Conservation (phyloP, 768 basidiomycete species). For the Kwoniella shandongensis region DNA sequence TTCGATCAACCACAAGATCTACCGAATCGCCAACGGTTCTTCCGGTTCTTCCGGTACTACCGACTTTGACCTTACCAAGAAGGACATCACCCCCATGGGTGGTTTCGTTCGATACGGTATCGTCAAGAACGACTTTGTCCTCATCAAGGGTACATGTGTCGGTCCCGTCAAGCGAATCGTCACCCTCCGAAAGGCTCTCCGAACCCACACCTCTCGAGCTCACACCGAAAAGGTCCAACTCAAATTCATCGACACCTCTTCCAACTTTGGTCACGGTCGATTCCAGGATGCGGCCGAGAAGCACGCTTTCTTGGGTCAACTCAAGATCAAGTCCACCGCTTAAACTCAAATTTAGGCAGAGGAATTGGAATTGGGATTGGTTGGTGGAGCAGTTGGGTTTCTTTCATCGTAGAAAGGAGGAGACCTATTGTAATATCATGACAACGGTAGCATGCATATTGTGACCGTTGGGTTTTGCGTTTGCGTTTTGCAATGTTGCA, state of each 20-base stretch:
- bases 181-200: conserved; percentile 94
- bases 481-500: too few species aligned
- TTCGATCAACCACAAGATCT: conserved; percentile 55
- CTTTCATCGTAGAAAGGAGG: too few species aligned
- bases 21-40: conserved; percentile 79
- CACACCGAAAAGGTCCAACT: conserved; percentile 97
- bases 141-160: conserved; percentile 92
- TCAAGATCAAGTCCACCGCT: conserved; percentile 55
- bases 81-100: conserved; percentile 86
- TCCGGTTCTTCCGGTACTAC: conserved; percentile 87
- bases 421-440: too few species aligned
- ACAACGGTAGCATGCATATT: too few species aligned
- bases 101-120: conserved; percentile 99
- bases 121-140: conserved; percentile 96
- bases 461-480: too few species aligned
- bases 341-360: too few species aligned
- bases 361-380: too few species aligned
- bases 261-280: conserved; percentile 94
- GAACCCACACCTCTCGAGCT: conserved; percentile 77
- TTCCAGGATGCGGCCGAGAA: conserved; percentile 99
- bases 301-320: conserved; percentile 72
- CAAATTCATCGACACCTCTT: conserved; percentile 96
- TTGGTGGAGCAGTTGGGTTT: background rate
- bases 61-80: conserved; percentile 71
- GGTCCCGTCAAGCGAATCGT: conserved; percentile 98